Evolutionary conservation across 2,329 filamentous ascomycete species (phyloP).

Genomic region (Periconia macrospinosa): DNA sequence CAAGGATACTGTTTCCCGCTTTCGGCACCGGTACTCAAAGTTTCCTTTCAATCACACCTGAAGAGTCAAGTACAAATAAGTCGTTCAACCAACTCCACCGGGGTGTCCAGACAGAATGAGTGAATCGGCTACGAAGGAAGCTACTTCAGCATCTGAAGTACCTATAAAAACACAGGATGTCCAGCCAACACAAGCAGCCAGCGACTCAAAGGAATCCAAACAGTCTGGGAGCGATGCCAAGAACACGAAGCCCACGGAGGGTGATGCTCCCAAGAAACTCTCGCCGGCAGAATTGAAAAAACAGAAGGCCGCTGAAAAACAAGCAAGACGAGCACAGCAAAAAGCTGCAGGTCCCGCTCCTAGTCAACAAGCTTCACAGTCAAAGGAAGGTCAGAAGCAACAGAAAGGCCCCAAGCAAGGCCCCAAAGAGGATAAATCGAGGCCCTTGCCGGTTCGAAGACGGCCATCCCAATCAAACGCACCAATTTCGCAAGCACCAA

Average conservation of each 20-base stretch:
- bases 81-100: background rate
- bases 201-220: slow-evolving; percentile 24
- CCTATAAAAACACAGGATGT: slow-evolving; percentile 14
- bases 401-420: slow-evolving; percentile 36
- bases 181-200: slow-evolving; percentile 17
- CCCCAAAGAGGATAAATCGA: slow-evolving; percentile 37
- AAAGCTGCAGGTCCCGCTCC: slow-evolving; percentile 50
- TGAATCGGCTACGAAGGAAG: slow-evolving; percentile 21
- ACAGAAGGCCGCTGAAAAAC: slow-evolving; percentile 87
- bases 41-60: background rate
- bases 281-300: slow-evolving; percentile 84
- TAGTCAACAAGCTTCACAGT: slow-evolving; percentile 36
- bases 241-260: slow-evolving; percentile 20
- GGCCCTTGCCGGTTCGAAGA: slow-evolving; percentile 35
- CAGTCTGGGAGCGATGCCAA: slow-evolving; percentile 24
- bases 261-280: slow-evolving; percentile 54
- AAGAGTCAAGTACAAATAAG: background rate
- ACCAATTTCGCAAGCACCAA: slow-evolving; percentile 31
- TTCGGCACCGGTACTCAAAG: slow-evolving; percentile 1
- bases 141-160: slow-evolving; percentile 13
- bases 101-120: slow-evolving; percentile 23
- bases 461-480: slow-evolving; percentile 33
- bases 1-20: background rate
- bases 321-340: slow-evolving; percentile 75
- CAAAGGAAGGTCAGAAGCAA: slow-evolving; percentile 34